A percentile compares a stretch with the other conserved stretches of the same genome.
These are phyloP conservation scores for Pseudozyma sp. DNA, from an alignment of 1,284 basidiomycete genomes.

Conservation along the genomic window DNA sequence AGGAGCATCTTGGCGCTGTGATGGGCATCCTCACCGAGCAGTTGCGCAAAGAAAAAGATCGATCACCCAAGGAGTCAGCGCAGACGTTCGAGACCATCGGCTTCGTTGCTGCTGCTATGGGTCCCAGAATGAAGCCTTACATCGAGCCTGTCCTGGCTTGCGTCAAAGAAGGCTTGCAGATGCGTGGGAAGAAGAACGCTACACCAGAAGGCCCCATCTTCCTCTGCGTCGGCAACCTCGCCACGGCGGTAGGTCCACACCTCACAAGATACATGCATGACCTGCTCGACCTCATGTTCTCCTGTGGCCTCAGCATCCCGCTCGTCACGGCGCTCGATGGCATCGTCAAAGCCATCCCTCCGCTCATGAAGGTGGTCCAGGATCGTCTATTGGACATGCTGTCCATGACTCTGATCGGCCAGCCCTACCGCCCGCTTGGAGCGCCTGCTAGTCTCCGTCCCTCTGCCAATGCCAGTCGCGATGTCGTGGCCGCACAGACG, in stretches of 20 bases:
- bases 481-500: slow-evolving; percentile 47
- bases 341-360: slow-evolving; percentile 89
- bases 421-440: slow-evolving; percentile 65
- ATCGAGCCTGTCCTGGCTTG: slow-evolving; percentile 90
- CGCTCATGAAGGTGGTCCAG: slow-evolving; percentile 91
- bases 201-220: slow-evolving; percentile 95
- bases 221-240: slow-evolving; percentile 96
- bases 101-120: slow-evolving; percentile 90
- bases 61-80: slow-evolving; percentile 54
- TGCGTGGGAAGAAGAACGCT: slow-evolving; percentile 89
- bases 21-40: slow-evolving; percentile 59
- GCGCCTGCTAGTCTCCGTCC: slow-evolving; percentile 45
- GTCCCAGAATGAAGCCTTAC: slow-evolving; percentile 94
- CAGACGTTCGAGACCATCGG: slow-evolving; percentile 91
- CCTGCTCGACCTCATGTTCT: slow-evolving; percentile 95
- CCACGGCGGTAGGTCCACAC: slow-evolving; percentile 93
- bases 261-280: slow-evolving; percentile 95
- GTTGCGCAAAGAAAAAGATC: slow-evolving; percentile 60
- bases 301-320: slow-evolving; percentile 90
- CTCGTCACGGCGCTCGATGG: slow-evolving; percentile 86
- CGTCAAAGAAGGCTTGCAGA: slow-evolving; percentile 87
- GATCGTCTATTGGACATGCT: slow-evolving; percentile 72
- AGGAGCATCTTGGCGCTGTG: slow-evolving; percentile 64
- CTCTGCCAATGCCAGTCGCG: slow-evolving; percentile 42
- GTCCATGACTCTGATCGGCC: slow-evolving; percentile 61